Evolutionary conservation across 768 basidiomycete genomes (phyloP), one percentile per base, ranked within the genome.

Genomic region (Megacollybia marginata): DNA sequence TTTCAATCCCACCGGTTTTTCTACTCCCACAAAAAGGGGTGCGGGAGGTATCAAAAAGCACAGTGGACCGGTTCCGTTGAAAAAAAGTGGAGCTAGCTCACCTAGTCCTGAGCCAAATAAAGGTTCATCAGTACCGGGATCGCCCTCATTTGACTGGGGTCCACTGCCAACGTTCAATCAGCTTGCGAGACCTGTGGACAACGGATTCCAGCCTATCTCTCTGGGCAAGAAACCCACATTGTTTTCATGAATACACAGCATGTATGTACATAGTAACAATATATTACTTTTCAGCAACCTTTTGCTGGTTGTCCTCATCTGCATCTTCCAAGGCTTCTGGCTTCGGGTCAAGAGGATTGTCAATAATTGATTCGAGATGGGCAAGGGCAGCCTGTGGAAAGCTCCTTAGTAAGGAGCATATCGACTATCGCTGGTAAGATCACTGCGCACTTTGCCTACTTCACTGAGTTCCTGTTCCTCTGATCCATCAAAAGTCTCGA

Each of bases 381-480:
- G 76, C 83, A 51, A 92, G 82, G 19, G 89, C 86, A 44, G 85
- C 90, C 89, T 92, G 69, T 56, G 53, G 57, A 42, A 16, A 33
- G 49, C 43, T 55, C 20, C 52, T 45, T 87, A 94, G 80, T 94
- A 94, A 58, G 92, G 92, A 51, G 79, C 72, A 69, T 73, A 92
- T 67, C 91, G 86, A 62, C 68, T 76, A 73, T 83, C 67, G 72
- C 83, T 83, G 69, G 76, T 60, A 65, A 87, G 87, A 87, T 87
- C 79, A 66, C 83, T 88, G 86, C 92, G 88, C 84, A 92, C 89
- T 85, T 88, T 82, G 72, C 92, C 92, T 56, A 85, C 87, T 70
- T 85, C 83, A 65, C 83, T 88, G 55, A 92, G 77, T 66, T 92
- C 88, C 58, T 90, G 72, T 18, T 69, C 75, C 49, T 75, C 82